Evolutionary conservation across 805 yeast genomes (phyloP).

Genomic region (Teunomyces funiuensis): DNA sequence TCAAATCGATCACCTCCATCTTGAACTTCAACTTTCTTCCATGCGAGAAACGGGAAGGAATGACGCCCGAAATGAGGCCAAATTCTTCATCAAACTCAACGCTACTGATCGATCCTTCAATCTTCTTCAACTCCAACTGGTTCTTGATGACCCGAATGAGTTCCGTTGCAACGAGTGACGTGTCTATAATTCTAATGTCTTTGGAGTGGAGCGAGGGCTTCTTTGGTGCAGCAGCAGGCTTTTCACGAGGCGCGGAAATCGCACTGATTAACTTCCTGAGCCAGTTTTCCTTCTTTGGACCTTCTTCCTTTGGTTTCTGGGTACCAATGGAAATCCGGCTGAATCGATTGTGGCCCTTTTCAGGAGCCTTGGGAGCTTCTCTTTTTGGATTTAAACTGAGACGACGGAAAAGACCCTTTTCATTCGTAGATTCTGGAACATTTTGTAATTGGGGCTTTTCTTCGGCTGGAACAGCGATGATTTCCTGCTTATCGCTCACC

Average conservation of each 20-base stretch:
- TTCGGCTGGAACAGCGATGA: constrained; percentile 3
- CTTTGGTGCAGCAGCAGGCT: constrained; percentile 5
- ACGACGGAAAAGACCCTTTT: constrained; percentile 19
- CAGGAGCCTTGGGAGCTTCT: constrained; percentile 41
- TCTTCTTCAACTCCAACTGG: constrained; percentile 45
- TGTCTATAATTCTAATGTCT: constrained; percentile 34
- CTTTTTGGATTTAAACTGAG: constrained; percentile 39
- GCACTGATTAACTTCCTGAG: constrained; percentile 36
- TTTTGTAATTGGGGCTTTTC: not conserved
- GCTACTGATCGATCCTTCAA: constrained; percentile 49
- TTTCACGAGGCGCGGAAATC: constrained; percentile 8
- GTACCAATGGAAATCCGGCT: constrained; percentile 35
- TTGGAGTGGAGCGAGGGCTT: constrained; percentile 9
- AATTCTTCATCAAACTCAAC: constrained; percentile 45
- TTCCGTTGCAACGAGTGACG: constrained; percentile 27
- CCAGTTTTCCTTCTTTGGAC: constrained; percentile 31
- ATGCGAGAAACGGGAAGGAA: constrained; percentile 46
- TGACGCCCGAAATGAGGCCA: constrained; percentile 44
- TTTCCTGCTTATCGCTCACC: not conserved
- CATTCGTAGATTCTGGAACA: constrained; percentile 1
- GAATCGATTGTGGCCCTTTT: constrained; percentile 23
- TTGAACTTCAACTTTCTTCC: constrained; percentile 49
- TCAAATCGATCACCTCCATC: constrained; percentile 41
- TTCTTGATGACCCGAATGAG: constrained; percentile 36
- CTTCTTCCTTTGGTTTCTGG: constrained; percentile 15